Evolutionary conservation across 2,329 filamentous ascomycete species (phyloP), one percentile per base, ranked within the genome.

Genomic region (Lachnellula cervina): DNA sequence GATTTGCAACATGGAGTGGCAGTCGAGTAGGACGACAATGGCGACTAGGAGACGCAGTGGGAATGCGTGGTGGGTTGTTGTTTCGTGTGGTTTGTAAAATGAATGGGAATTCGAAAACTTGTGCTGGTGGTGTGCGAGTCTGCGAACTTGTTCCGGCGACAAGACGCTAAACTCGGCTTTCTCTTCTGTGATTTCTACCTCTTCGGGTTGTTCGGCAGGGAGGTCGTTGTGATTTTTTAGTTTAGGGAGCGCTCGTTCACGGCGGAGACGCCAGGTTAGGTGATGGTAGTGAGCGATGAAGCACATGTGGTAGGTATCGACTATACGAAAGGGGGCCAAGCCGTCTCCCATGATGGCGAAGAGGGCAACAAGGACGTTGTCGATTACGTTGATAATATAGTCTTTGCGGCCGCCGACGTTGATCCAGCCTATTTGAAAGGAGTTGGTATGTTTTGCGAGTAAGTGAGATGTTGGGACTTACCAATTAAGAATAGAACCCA

Each of bases 401-500:
- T 82, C 74, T 68, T 93, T 87, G 64, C 79, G 77, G 32, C 83
- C 81, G 19, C 88, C 89, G 19, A 93, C 86, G 60, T 90, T 91
- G 68, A 94, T 89, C 90, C 90, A 95, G 14, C 65, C 64, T 66
- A 34, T 42, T n/a, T 1, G 3, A 46, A 13, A 5, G 53, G 6
- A 51, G 49, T 53, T 42, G n/a, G 8, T 11, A 37, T 19, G 4
- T 43, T 16, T 16, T 40, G 2, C 16, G 4, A 9, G 8, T 32
- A 37, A 14, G 2, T 6, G 13, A 23, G 17, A 14, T 7, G 5
- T 1, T 19, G 44, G n/a, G 8, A 55, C 56, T 44, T 59, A 79
- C 86, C 89, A 68, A 96, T 96, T 53, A 95, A 76, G 72, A 93
- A 94, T n/a, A 95, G 79, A 1, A 96, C 90, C 90, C 90, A 96